Conservation (phyloP, 805 yeast genomes). For the Saturnispora gosingensis region DNA sequence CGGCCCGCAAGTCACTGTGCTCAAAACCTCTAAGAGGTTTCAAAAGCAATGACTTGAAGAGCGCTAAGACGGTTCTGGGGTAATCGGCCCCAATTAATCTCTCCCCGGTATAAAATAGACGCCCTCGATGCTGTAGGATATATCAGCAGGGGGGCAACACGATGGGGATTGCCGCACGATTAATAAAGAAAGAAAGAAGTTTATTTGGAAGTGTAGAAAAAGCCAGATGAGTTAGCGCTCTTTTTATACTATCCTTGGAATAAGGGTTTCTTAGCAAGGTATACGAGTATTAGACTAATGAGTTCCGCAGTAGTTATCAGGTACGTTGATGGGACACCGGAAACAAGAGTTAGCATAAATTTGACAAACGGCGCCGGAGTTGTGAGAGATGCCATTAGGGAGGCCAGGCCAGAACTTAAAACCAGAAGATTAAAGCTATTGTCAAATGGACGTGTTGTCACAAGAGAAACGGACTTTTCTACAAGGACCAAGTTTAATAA, state of each 20-base stretch:
- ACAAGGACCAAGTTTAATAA: slow-evolving; percentile 15
- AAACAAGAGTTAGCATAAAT: slow-evolving; percentile 31
- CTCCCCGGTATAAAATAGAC: slow-evolving; percentile 37
- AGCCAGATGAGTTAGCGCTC: background rate
- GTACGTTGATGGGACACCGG: slow-evolving; percentile 38
- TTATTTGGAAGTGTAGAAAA: background rate
- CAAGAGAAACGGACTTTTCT: slow-evolving; percentile 45
- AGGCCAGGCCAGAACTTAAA: slow-evolving; percentile 20
- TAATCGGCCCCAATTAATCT: slow-evolving; percentile 34
- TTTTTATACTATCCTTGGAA: background rate
- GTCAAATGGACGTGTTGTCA: slow-evolving; percentile 56
- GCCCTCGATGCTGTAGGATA: slow-evolving; percentile 4
- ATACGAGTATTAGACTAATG: background rate
- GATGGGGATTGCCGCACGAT: slow-evolving; percentile 65
- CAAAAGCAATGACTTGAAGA: slow-evolving; percentile 33
- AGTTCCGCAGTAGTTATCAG: slow-evolving; percentile 28
- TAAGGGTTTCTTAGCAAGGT: background rate
- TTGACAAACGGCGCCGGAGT: slow-evolving; percentile 27
- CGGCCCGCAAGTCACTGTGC: slow-evolving; percentile 44
- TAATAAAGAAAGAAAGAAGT: slow-evolving; percentile 16
- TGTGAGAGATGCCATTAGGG: slow-evolving; percentile 37
- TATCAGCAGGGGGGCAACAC: slow-evolving; percentile 47
- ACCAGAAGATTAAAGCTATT: slow-evolving; percentile 52
- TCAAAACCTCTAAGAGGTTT: background rate
- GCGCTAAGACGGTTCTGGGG: slow-evolving; percentile 56